Base-by-base conservation (phyloP, 345 rosid species). In the Populus pruinosa region DNA sequence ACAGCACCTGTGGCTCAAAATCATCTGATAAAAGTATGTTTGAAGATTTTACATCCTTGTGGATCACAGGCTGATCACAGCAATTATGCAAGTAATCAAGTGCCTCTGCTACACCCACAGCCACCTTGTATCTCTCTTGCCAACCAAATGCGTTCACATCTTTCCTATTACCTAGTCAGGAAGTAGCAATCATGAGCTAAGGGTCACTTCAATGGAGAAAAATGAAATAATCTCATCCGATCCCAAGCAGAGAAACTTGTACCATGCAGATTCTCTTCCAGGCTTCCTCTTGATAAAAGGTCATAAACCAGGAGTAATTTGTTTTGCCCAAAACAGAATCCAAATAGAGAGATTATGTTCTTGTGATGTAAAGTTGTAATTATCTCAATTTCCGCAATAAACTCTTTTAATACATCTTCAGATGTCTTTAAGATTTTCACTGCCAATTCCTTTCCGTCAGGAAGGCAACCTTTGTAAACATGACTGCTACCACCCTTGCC, bases 401-500 rank as follows among this genome's bases (percentile, higher is more conserved):
- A 94, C 80, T 96, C 97, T 75, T 90, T 88, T 81, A 92, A 59
- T 43, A 85, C 86, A 78, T 89, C 86, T 11, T 72, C 83, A 72
- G 97, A 91, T 69, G 96, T 94, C 87, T 92, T 92, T 85, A 96
- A 78, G 62, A 88, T 78, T 82, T 96, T 96, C 83, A 94, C 91
- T 31, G 99, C 99, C 81, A 96, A 65, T 87, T 96, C 96, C 86
- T 91, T 92, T 47, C 97, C 96, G 81, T 91, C 97, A 43, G 89
- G 90, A 67, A 96, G 87, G 69, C 86, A 84, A 47, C 99, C 99
- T 86, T 82, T 88, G 77, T 92, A 96, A 67, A 96, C 98, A 75
- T 86, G 87, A 78, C 99, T 91, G 77, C 92, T 91, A 53, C 99
- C 99, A 56, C 99, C 99, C 88, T 84, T 92, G 44, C 99, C 99